Evolutionary conservation across 2,329 filamentous ascomycete genomes (phyloP).

Genomic region (Diaporthe capsici): DNA sequence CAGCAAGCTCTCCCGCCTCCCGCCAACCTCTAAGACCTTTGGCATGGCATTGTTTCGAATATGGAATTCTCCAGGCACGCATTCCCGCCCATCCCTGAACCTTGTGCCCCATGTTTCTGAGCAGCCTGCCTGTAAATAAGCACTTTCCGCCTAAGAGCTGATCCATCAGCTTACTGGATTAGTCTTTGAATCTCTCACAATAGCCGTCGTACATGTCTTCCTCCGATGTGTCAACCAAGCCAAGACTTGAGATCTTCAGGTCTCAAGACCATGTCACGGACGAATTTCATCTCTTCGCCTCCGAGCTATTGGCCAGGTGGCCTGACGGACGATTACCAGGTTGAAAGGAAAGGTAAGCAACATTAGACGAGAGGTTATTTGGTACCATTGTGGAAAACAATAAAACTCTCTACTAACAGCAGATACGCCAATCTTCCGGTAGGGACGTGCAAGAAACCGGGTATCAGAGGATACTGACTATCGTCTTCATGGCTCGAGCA

Average conservation of each 20-base stretch:
- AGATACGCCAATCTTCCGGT: background rate
- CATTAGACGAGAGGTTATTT: background rate
- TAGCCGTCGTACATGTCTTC: slow-evolving; percentile 7
- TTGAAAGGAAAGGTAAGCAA: background rate
- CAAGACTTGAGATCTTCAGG: slow-evolving; percentile 21
- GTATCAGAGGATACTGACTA: background rate
- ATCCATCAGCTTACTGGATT: slow-evolving; percentile 5
- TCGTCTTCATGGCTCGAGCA: background rate
- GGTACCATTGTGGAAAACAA: background rate
- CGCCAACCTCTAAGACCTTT: background rate
- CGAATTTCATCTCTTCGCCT: background rate
- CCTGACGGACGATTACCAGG: background rate
- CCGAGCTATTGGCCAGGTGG: background rate
- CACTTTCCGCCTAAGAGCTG: background rate
- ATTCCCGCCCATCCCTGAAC: slow-evolving; percentile 2
- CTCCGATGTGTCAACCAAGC: slow-evolving; percentile 26
- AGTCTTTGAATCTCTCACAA: slow-evolving; percentile 24
- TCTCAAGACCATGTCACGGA: slow-evolving; percentile 11
- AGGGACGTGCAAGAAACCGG: background rate
- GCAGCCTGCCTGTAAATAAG: background rate
- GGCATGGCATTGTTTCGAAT: slow-evolving; percentile 23
- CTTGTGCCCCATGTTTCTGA: background rate
- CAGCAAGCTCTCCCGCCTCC: slow-evolving; percentile 15
- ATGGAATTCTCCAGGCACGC: slow-evolving; percentile 3
- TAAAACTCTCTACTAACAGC: background rate